Conservation (phyloP, 495 filamentous ascomycete genomes). For the Xeromyces bisporus region DNA sequence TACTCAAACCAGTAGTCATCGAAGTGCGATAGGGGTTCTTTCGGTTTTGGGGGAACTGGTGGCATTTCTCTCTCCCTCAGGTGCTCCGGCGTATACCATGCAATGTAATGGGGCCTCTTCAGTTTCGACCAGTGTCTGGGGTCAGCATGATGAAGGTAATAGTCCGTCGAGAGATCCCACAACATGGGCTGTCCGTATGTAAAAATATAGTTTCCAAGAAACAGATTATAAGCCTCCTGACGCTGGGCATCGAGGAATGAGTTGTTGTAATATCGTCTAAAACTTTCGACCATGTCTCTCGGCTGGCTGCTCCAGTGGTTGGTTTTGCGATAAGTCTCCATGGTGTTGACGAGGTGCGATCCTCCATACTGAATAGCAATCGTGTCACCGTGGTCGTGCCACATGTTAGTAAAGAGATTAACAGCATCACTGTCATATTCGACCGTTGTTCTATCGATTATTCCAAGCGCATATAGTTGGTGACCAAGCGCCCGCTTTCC, state of each 20-base stretch:
- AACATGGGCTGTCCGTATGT: constrained; percentile 85
- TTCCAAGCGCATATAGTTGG: constrained; percentile 82
- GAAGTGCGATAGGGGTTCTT: constrained; percentile 47
- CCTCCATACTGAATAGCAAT: constrained; percentile 97
- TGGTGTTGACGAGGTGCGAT: constrained; percentile 93
- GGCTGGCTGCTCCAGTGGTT: constrained; percentile 98
- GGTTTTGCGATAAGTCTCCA: constrained; percentile 96
- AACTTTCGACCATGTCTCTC: constrained; percentile 96
- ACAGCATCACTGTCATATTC: constrained; percentile 92
- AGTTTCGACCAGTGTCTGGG: constrained; percentile 55
- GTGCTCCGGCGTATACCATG: constrained; percentile 72
- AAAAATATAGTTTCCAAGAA: constrained; percentile 92
- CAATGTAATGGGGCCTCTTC: constrained; percentile 51
- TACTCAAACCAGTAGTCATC: constrained; percentile 99
- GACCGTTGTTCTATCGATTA: constrained; percentile 60
- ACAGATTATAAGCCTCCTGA: constrained; percentile 96
- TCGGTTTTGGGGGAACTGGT: constrained; percentile 27
- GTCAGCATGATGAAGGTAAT: constrained; percentile 86
- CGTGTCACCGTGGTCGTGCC: constrained; percentile 87
- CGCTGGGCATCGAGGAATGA: constrained; percentile 91
- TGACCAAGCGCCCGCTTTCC: constrained; percentile 88
- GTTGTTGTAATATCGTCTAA: constrained; percentile 98
- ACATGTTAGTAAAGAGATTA: constrained; percentile 93
- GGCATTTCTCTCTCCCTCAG: constrained; percentile 45
- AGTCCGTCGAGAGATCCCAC: constrained; percentile 91